Evolutionary conservation across 1,284 basidiomycete species (phyloP), one percentile per base, ranked within the genome.

Genomic region (Tetrapyrgos nigripes): DNA sequence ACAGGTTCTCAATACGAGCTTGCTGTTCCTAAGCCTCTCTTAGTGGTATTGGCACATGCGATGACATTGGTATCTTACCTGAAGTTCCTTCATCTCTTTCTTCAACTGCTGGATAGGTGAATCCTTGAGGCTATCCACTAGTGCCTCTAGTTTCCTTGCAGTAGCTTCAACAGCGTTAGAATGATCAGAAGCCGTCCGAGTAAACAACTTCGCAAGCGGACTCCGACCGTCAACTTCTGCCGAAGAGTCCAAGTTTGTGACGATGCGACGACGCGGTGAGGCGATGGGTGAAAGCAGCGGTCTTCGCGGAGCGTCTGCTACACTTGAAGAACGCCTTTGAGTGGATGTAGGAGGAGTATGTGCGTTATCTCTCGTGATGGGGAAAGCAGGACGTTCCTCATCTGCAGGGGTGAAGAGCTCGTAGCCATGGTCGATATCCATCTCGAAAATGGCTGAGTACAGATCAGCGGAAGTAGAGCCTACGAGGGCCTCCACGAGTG

Each of bases 11-110:
- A 63, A 93, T 93, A 31, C 91, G 82, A 24, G 86, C 85, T 76
- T 93, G 91, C 45, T 88, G 87, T 53, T 91, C 89, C 89, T 91
- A 47, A 50, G 10, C 47, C 47, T 47, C 6, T 29, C 14, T 50
- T 23, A 53, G 33, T 45, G 55, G 64, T 9, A 63, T 35, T 24
- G 49, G 31, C 31, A 28, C 44, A 10, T 8, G 35, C 35, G 37
- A 57, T 4, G 17, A 59, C n/a, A 50, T 17, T 54, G 24, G 17
- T n/a, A 53, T 65, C 80, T 56, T 55, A 89, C 89, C 80, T 91
- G 89, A 48, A 93, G 73, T 68, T 93, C 91, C 68, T 87, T 90
- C 83, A 93, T 89, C 69, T 93, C 91, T 4, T 89, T 87, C 71
- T 84, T 86, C 51, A 93, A 74, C 62, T 73, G 80, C 37, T 83